Evolutionary conservation across 2,329 filamentous ascomycete species (phyloP).

Genomic region (Mycosphaerella arachidis): DNA sequence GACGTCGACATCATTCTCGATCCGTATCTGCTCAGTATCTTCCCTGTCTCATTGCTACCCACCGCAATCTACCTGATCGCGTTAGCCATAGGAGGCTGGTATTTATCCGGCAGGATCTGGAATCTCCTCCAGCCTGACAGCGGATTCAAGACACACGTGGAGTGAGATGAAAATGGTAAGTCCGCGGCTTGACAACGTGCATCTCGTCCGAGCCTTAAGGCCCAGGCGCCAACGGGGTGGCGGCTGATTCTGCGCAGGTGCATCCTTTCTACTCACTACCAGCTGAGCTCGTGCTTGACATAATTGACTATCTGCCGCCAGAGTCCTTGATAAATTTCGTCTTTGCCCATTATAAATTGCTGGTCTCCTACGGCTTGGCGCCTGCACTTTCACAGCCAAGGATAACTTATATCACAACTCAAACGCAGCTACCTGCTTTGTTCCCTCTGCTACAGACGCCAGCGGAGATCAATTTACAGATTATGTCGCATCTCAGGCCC

Average conservation of each 20-base stretch:
- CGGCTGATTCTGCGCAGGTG: conserved; percentile 7
- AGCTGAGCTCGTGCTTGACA: conserved; percentile 44
- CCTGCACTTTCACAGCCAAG: conserved; percentile 30
- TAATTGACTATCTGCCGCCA: conserved; percentile 39
- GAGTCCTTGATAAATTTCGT: conserved; percentile 44
- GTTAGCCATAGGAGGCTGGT: conserved; percentile 54
- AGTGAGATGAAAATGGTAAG: conserved; percentile 16
- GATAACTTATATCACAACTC: conserved; percentile 29
- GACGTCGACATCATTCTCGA: conserved; percentile 79
- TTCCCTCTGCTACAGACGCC: conserved; percentile 34
- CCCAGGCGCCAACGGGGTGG: not conserved
- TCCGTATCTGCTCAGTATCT: conserved; percentile 72
- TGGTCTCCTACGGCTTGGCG: conserved; percentile 37
- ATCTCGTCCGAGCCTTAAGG: not conserved
- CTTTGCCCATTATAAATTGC: conserved; percentile 43
- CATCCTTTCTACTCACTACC: conserved; percentile 41
- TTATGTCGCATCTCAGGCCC: conserved; percentile 37
- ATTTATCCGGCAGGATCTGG: conserved; percentile 46
- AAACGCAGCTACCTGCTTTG: conserved; percentile 26
- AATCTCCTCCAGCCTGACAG: conserved; percentile 20
- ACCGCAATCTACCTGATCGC: conserved; percentile 64
- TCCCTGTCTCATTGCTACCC: conserved; percentile 72
- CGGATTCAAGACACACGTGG: conserved; percentile 22
- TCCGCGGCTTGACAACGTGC: no score
- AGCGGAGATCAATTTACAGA: conserved; percentile 38